These are phyloP conservation scores for Colletotrichum lindemuthianum DNA, from an alignment of 2,329 filamentous ascomycete genomes.

Conservation along the genomic window DNA sequence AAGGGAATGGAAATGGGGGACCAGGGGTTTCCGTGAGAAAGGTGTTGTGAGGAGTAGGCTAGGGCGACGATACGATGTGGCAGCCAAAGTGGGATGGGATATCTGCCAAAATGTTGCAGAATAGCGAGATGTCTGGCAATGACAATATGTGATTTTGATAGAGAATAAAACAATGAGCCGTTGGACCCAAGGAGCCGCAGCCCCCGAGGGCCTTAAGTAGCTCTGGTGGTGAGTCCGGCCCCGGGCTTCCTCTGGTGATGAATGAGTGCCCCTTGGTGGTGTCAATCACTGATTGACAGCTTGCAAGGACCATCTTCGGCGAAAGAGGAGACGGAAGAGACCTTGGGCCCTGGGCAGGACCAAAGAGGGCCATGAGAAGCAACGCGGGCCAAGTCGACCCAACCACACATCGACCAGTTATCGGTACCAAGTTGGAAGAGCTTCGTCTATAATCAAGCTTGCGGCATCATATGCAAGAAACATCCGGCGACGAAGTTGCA, in stretches of 20 bases:
- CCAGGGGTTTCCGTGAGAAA: constrained; percentile 38
- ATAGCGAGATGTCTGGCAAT: constrained; percentile 5
- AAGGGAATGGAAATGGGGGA: constrained; percentile 8
- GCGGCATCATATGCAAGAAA: constrained; percentile 48
- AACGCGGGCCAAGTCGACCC: constrained; percentile 37
- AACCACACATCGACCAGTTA: constrained; percentile 53
- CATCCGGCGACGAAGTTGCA: constrained; percentile 44
- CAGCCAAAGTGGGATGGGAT: background rate
- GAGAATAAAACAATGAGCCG: constrained; percentile 4
- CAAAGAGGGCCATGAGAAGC: constrained; percentile 23
- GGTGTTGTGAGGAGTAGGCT: constrained; percentile 26
- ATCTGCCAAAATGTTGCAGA: constrained; percentile 22
- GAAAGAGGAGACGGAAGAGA: constrained; percentile 33
- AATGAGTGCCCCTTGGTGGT: constrained; percentile 33
- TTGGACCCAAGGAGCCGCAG: constrained; percentile 19
- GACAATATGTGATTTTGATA: constrained; percentile 12
- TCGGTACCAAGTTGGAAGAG: constrained; percentile 39
- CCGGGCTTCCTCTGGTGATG: constrained; percentile 12
- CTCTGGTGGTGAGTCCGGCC: constrained; percentile 15
- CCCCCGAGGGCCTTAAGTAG: constrained; percentile 33
- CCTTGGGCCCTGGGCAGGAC: constrained; percentile 25
- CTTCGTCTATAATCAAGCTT: constrained; percentile 43
- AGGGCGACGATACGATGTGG: constrained; percentile 10
- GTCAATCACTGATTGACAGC: constrained; percentile 35
- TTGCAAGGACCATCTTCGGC: constrained; percentile 31